Evolutionary conservation across 2,329 filamentous ascomycete genomes (phyloP), one percentile per base, ranked within the genome.

Genomic region (Calonectria crousiana): DNA sequence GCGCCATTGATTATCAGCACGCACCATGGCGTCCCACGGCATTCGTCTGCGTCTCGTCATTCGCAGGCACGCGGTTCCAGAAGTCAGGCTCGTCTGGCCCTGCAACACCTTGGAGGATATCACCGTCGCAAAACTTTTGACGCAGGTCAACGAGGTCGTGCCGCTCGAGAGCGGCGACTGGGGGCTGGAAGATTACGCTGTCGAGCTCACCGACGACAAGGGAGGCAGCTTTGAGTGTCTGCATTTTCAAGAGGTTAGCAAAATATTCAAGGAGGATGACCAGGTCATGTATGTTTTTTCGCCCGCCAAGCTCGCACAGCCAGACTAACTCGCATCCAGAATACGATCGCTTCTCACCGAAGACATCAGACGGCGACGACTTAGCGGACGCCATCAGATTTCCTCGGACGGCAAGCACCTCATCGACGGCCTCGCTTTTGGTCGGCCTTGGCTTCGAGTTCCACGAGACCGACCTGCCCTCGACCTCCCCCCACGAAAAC

Each of bases 101-200:
- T 90, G 93, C 23, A 84, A 88, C 67, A 85, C 87, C 78, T 85
- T 88, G 68, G 86, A 88, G 18, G 89, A 92, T 58, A 89, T 92
- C 68, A 98, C 95, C 2, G 89, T 98, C 74, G 90, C 94, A 36
- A 92, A 93, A 78, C 90, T 98, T 2, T 88, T 98, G 47, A 92
- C 94, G 76, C 90, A 95, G 74, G 88, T 98, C 78, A 96, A 97
- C 84, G 91, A 94, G 53, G 89, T 94, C 20, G 87, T 98, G 2
- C 95, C 96, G 0, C 90, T 98, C 0, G 95, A 98, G 85, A 92
- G 93, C 71, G 89, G 89, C 51, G 89, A 95, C 74, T 98, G 95
- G 95, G 95, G 95, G 0, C 86, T 98, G 4, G 96, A 98, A 81
- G 95, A 98, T 82, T 98, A 98, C 84, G 91, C 91, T 11, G 95